These are phyloP conservation scores for Globisporangium recalcitrans DNA, from an alignment of 352 stramenopile species.

Conservation along the genomic window DNA sequence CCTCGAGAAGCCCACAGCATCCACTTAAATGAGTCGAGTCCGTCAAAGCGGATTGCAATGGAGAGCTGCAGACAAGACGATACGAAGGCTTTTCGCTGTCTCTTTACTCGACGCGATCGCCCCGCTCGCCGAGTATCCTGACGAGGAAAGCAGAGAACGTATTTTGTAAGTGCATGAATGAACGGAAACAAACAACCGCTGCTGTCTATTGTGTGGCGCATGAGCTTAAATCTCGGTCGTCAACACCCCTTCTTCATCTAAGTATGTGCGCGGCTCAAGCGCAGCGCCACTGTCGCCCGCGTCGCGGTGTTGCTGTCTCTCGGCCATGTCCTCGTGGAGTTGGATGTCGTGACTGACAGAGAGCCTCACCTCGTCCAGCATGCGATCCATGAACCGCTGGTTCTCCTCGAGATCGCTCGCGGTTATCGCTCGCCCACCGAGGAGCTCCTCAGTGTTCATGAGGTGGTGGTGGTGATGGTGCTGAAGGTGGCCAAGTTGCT, in stretches of 20 bases:
- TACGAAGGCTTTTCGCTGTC: not conserved
- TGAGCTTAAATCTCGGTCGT: constrained; percentile 49
- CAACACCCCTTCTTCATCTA: constrained; percentile 67
- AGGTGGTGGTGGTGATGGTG: constrained; percentile 35
- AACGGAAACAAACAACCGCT: not conserved
- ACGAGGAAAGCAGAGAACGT: not conserved
- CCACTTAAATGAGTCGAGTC: not conserved
- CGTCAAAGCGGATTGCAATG: not conserved
- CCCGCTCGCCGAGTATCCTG: not conserved
- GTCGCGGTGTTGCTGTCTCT: constrained; percentile 17
- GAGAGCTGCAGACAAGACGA: not conserved
- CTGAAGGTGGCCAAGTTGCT: constrained; percentile 3
- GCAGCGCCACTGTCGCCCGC: constrained; percentile 17
- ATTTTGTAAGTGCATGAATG: constrained; percentile 7
- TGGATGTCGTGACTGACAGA: constrained; percentile 46
- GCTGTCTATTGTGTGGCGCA: not conserved
- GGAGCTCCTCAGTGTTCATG: constrained; percentile 40
- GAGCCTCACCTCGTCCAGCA: constrained; percentile 64
- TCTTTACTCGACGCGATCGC: not conserved
- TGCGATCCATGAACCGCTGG: constrained; percentile 76
- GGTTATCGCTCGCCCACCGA: constrained; percentile 35
- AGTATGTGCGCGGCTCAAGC: constrained; percentile 56
- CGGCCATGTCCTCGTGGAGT: constrained; percentile 18
- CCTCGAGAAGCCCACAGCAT: constrained; percentile 35
- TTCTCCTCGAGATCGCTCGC: constrained; percentile 55